phyloP scores from a whole-genome alignment of 2,329 filamentous ascomycete species.

The Fusarium oxysporum region DNA sequence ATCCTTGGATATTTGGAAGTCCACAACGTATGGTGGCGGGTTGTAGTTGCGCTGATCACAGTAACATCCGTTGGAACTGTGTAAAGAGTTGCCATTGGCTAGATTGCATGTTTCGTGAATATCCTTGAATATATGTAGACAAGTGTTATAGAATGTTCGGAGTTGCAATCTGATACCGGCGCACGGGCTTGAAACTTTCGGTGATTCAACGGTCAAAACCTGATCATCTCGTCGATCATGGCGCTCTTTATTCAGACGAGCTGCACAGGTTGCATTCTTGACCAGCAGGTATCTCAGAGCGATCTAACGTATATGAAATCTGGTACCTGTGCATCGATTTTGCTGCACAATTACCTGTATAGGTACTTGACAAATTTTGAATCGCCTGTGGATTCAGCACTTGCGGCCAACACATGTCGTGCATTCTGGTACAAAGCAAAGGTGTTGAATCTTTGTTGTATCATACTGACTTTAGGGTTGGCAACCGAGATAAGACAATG shows the following conservation, averaged over 20 bases:
- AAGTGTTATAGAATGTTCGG: slow-evolving; percentile 17
- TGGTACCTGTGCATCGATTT: not conserved
- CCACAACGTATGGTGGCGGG: slow-evolving; percentile 2
- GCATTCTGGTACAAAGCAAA: slow-evolving; percentile 7
- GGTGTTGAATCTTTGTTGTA: slow-evolving; percentile 6
- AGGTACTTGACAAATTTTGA: not conserved
- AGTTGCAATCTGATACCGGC: slow-evolving; percentile 6
- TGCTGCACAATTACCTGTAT: not conserved
- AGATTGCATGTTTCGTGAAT: slow-evolving; percentile 7
- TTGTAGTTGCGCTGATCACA: not conserved
- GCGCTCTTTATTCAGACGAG: slow-evolving; percentile 7
- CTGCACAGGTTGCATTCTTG: slow-evolving; percentile 1
- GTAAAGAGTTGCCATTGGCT: slow-evolving; percentile 13
- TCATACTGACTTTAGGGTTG: slow-evolving; percentile 10
- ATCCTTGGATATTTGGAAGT: not conserved
- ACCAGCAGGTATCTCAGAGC: not conserved
- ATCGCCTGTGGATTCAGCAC: not conserved
- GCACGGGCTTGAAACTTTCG: slow-evolving; percentile 18
- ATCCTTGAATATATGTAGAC: slow-evolving; percentile 34
- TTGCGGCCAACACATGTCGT: slow-evolving; percentile 21
- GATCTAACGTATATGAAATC: not conserved
- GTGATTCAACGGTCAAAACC: slow-evolving; percentile 15
- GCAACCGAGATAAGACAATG: slow-evolving; percentile 38
- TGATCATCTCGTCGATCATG: slow-evolving; percentile 16
- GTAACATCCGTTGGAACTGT: slow-evolving; percentile 7